These are phyloP conservation scores for Gossypium turneri DNA, from an alignment of 345 rosid species.

Conservation along the genomic window DNA sequence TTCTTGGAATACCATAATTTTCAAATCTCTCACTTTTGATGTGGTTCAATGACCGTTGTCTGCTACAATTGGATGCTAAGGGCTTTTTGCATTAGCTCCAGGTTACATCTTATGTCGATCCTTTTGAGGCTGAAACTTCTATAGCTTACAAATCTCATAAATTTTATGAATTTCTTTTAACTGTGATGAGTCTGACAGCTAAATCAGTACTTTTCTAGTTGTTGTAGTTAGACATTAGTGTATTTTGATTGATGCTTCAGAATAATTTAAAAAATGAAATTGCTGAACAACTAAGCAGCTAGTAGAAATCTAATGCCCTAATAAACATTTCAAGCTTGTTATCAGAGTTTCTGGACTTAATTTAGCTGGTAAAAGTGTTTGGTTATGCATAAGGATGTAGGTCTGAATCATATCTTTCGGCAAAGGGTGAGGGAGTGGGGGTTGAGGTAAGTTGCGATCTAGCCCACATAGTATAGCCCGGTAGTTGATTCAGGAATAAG, in stretches of 20 bases:
- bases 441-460: no score
- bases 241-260: neutral
- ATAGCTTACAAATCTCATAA: no score
- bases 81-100: neutral
- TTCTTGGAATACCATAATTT: neutral
- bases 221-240: neutral
- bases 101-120: neutral
- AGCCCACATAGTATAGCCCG: neutral
- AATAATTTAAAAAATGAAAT: neutral
- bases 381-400: neutral
- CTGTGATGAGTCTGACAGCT: neutral
- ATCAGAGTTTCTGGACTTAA: neutral
- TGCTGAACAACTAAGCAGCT: neutral
- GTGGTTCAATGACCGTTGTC: neutral
- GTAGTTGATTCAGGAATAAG: neutral
- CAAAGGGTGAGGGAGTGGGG: neutral
- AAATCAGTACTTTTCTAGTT: neutral
- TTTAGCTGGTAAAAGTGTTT: neutral
- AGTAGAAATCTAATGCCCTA: neutral
- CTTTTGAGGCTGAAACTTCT: no score
- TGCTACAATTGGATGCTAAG: neutral
- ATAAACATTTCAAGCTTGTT: neutral
- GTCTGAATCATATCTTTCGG: neutral
- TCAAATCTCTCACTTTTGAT: neutral
- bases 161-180: neutral